phyloP scores from a whole-genome alignment of 768 basidiomycete genomes.

The Pleurotus pulmonarius region DNA sequence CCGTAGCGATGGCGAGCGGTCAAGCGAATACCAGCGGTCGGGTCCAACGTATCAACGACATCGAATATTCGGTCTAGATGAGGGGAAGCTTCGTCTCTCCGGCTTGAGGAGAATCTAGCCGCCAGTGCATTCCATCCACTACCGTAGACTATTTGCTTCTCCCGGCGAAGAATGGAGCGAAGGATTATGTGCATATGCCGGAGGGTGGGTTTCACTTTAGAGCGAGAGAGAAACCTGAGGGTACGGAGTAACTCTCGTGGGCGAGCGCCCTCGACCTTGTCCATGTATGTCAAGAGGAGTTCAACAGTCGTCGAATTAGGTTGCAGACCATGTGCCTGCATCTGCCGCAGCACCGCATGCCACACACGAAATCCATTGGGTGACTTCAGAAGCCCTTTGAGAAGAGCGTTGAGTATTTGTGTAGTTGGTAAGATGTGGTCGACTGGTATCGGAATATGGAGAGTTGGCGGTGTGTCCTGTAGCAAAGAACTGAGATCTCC shows the following conservation, averaged over 20 bases:
- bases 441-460: slow-evolving; percentile 24
- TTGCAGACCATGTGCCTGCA: slow-evolving; percentile 45
- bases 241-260: slow-evolving; percentile 45
- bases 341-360: slow-evolving; percentile 45
- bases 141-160: slow-evolving; percentile 42
- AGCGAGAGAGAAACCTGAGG: slow-evolving; percentile 42
- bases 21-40: slow-evolving; percentile 41
- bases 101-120: slow-evolving; percentile 32
- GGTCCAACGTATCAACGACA: slow-evolving; percentile 38
- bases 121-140: slow-evolving; percentile 44
- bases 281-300: slow-evolving; percentile 51
- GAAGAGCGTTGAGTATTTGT: slow-evolving; percentile 59
- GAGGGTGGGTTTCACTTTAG: slow-evolving; percentile 41
- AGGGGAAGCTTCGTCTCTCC: slow-evolving; percentile 10
- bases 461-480: slow-evolving; percentile 11
- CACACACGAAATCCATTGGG: slow-evolving; percentile 45
- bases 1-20: slow-evolving; percentile 25
- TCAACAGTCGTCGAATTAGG: slow-evolving; percentile 54
- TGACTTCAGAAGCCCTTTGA: slow-evolving; percentile 44
- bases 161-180: slow-evolving; percentile 45
- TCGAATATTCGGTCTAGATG: slow-evolving; percentile 18
- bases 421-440: slow-evolving; percentile 32
- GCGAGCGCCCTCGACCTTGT: slow-evolving; percentile 34
- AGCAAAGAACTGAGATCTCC: slow-evolving; percentile 24
- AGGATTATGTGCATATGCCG: slow-evolving; percentile 56